Percentiles rank a stretch among this genome's conserved stretches.
Evolutionary conservation across 1,139 yeast genomes (phyloP).

Genomic region (Saccharomyces hybrid): DNA sequence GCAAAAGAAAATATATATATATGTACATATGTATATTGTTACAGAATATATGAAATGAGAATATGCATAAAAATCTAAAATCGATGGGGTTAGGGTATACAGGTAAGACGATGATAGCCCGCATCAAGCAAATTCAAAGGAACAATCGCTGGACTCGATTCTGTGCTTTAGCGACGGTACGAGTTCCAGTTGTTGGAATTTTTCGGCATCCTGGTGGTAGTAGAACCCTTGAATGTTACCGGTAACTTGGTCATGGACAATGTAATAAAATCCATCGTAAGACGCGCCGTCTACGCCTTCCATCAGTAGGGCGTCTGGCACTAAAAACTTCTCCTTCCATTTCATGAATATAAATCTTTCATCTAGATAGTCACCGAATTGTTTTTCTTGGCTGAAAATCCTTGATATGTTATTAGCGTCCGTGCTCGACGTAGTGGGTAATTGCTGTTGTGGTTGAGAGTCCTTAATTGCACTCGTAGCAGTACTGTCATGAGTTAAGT

Average conservation of each 20-base stretch:
- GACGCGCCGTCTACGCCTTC: conserved; percentile 71
- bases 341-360: conserved; percentile 71
- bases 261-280: conserved; percentile 87
- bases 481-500: neutral
- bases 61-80: neutral
- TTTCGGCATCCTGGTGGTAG: conserved; percentile 70
- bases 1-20: neutral
- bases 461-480: neutral
- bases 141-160: conserved; percentile 20
- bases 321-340: conserved; percentile 85
- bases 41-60: neutral
- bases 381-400: conserved; percentile 3
- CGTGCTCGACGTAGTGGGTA: conserved; percentile 26
- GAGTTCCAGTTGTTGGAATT: conserved; percentile 60
- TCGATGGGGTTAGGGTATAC: neutral
- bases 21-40: neutral
- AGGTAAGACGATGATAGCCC: neutral
- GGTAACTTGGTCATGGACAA: conserved; percentile 68
- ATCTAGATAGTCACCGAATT: conserved; percentile 31
- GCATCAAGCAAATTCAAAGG: conserved; percentile 23
- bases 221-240: conserved; percentile 77
- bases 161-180: conserved; percentile 34
- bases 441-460: neutral
- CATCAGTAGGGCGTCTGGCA: conserved; percentile 64
- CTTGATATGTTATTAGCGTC: conserved; percentile 18